These are phyloP conservation scores for Martensiomyces pterosporus DNA, from an alignment of 192 early-diverging fungal species.

Conservation along the genomic window DNA sequence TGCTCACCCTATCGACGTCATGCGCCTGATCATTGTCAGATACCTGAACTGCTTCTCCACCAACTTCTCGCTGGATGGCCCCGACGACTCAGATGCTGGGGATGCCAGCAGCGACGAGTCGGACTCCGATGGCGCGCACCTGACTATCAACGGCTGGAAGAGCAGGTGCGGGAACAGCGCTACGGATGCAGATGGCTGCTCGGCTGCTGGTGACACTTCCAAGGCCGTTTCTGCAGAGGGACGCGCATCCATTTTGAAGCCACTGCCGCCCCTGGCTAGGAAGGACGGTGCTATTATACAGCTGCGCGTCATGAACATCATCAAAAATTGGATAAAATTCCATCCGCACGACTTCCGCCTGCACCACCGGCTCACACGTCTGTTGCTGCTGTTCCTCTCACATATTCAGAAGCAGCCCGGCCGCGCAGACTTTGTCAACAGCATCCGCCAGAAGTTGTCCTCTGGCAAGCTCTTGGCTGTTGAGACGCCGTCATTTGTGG, in stretches of 20 bases:
- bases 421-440: constrained; percentile 48
- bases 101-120: constrained; percentile 10
- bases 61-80: constrained; percentile 3
- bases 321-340: constrained; percentile 86
- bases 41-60: constrained; percentile 56
- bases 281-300: constrained; percentile 57
- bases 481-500: constrained; percentile 30
- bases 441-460: constrained; percentile 42
- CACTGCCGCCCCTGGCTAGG: constrained; percentile 28
- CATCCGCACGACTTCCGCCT: constrained; percentile 60
- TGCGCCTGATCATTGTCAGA: constrained; percentile 58
- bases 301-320: constrained; percentile 75
- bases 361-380: constrained; percentile 42
- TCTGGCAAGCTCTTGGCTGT: constrained; percentile 42
- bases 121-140: constrained; percentile 13
- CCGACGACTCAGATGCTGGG: constrained; percentile 9
- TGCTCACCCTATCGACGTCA: constrained; percentile 59
- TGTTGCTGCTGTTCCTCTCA: constrained; percentile 46
- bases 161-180: neutral
- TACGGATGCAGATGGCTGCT: neutral
- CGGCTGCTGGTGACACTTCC: too few species aligned
- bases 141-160: constrained; percentile 46
- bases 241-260: too few species aligned
- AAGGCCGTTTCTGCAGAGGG: too few species aligned
- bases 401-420: constrained; percentile 51